Evolutionary conservation across 139 green algal genomes (phyloP).

Genomic region (Diplosphaera chodatii): DNA sequence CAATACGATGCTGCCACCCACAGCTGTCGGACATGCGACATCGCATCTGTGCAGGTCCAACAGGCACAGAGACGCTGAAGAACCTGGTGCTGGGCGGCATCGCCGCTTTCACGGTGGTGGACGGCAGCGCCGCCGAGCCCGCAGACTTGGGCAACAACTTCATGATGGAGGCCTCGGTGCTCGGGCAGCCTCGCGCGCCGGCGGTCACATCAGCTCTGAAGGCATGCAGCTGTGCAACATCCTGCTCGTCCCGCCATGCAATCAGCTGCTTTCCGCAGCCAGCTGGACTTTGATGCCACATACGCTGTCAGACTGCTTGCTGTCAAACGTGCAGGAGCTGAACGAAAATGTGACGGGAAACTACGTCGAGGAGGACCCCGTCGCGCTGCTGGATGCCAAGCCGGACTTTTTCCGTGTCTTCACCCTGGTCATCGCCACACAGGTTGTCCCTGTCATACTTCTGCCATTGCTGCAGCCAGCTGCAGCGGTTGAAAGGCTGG

Average conservation of each 20-base stretch:
- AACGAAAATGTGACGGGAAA: conserved; percentile 77
- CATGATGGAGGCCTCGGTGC: conserved; percentile 46
- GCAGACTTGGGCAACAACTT: conserved; percentile 95
- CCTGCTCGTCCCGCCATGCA: too few relatives aligned
- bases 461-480: too few relatives aligned
- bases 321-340: conserved; percentile 64
- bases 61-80: conserved; percentile 88
- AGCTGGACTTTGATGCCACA: too few relatives aligned
- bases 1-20: too few relatives aligned
- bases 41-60: conserved; percentile 39
- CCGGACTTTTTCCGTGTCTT: conserved; percentile 86
- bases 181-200: conserved; percentile 66
- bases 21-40: too few relatives aligned
- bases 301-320: too few relatives aligned
- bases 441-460: conserved; percentile 44
- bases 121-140: conserved; percentile 59
- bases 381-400: conserved; percentile 59
- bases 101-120: conserved; percentile 88
- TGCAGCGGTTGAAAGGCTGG: too few relatives aligned
- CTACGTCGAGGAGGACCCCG: conserved; percentile 77
- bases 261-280: too few relatives aligned
- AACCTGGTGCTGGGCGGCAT: conserved; percentile 97
- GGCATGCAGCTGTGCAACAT: too few relatives aligned
- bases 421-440: conserved; percentile 84
- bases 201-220: conserved; percentile 72